Evolutionary conservation across 2,329 filamentous ascomycete species (phyloP), one percentile per base, ranked within the genome.

Genomic region (Sarocladiaceae sp.): DNA sequence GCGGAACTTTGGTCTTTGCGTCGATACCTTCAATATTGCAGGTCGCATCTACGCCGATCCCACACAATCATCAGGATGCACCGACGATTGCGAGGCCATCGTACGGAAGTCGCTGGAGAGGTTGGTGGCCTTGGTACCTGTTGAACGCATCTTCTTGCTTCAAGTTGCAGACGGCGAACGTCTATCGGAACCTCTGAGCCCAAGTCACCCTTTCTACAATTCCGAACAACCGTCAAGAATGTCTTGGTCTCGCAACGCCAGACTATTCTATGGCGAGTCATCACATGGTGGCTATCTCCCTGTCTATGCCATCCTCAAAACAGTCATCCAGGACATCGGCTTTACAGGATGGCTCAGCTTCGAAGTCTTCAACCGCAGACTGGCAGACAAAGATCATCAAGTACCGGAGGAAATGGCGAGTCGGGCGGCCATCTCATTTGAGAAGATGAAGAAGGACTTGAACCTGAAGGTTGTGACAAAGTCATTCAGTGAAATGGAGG

Each of bases 1-100:
- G 7, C 67, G 77, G 8, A 92, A 92, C 66, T 90, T 92, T 62
- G 88, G 88, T 7, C 71, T 90, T 36, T 90, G 87, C 62, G 74
- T 92, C 22, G 88, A 92, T 66, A 89, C 84, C 0, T 92, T 90
- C 71, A 89, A 92, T 66, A 86, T 92, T 54, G 80, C 86, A 0
- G 87, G 81, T 1, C 71, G 83, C 5, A 79, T 89, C 54, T 92
- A 81, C 58, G 88, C 84, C 0, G 87, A 92, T 60, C 88, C 87
- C 0, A 66, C 80, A 0, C 66, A 74, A 0, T 11, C 23, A 8
- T 26, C 40, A n/a, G 40, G 40, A 22, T 26, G 40, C 40, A 44
- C 40, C 3, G 57, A 69, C 0, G 71, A 71, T 0, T 80, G 85
- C 3, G 75, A 74, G 57, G 0, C 58, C 70, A 1, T 90, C 6